Evolutionary conservation across 1,284 basidiomycete genomes (phyloP).

Genomic region (Flammula alnicola): DNA sequence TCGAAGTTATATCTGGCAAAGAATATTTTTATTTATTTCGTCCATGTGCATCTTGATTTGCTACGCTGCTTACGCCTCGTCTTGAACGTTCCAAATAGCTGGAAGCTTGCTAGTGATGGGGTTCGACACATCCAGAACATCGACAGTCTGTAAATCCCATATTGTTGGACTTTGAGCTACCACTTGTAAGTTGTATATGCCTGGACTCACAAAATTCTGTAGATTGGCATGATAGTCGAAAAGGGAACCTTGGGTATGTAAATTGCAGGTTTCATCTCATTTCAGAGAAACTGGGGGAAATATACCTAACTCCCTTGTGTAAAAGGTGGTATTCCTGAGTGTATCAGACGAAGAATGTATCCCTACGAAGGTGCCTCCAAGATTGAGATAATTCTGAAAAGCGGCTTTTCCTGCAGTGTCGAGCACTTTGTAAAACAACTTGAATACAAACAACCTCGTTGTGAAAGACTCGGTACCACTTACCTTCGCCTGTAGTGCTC

Average conservation of each 20-base stretch:
- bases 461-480: conserved; percentile 5
- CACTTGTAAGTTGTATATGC: too few species aligned
- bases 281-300: background rate
- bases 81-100: conserved; percentile 61
- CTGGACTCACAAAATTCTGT: conserved; percentile 58
- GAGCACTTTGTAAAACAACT: conserved; percentile 45
- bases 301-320: conserved; percentile 22
- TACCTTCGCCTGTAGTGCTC: conserved; percentile 71
- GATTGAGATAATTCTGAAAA: conserved; percentile 67
- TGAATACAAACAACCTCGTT: background rate
- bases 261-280: background rate
- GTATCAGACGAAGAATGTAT: conserved; percentile 76
- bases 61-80: conserved; percentile 53
- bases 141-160: conserved; percentile 54
- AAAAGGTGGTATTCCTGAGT: conserved; percentile 58
- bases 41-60: background rate
- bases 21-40: background rate
- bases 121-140: conserved; percentile 63
- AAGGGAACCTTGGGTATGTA: conserved; percentile 51
- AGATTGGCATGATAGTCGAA: conserved; percentile 80
- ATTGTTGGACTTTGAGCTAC: background rate
- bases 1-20: conserved; percentile 73
- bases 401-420: conserved; percentile 62
- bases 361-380: conserved; percentile 72
- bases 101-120: conserved; percentile 72